Base-by-base conservation (phyloP, 441 rosid genomes). In the Populus hybrid region DNA sequence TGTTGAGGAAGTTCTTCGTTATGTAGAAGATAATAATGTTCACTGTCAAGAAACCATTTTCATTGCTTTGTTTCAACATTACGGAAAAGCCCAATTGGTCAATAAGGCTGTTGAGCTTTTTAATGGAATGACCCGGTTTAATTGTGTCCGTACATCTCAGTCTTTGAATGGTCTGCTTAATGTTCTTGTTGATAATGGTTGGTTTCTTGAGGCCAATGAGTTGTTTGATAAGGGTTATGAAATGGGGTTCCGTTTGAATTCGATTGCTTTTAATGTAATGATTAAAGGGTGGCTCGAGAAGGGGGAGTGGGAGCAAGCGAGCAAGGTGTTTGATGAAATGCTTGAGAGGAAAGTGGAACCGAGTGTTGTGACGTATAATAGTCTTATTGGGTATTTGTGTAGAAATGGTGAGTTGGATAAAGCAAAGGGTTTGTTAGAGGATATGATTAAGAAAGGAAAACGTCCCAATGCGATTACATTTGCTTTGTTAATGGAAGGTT, bases 401-500 rank as follows among this genome's bases (percentile, higher is more conserved):
- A 78, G 89, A 72, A 91, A 88, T 6, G 74, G 87, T 10, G 90
- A 89, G 10, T 20, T 89, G 20, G 86, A 36, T 10, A 87, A 89
- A 82, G 99, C 92, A 2, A 87, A 78, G 78, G 75, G 72, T 34
- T 83, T 93, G 83, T 79, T 92, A 75, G 85, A 91, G 70, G 94
- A 88, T 66, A 92, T 91, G 93, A 73, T 81, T 57, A 67, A 71
- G 84, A 92, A 92, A 76, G 81, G 93, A 66, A 89, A 84, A 69
- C 74, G 78, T 2, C 94, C 97, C 0, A 92, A 88, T 86, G 86
- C 87, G 3, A 87, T 90, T 30, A 95, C 98, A 1, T 93, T 86
- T 82, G 93, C 93, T 6, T 83, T 95, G 84, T 83, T 95, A 67
- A 93, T 95, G 99, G 90, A 90, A 79, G 94, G 98, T 81, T 82